These are phyloP conservation scores for Heritiera fomes DNA, from an alignment of 345 rosid species.

Conservation along the genomic window DNA sequence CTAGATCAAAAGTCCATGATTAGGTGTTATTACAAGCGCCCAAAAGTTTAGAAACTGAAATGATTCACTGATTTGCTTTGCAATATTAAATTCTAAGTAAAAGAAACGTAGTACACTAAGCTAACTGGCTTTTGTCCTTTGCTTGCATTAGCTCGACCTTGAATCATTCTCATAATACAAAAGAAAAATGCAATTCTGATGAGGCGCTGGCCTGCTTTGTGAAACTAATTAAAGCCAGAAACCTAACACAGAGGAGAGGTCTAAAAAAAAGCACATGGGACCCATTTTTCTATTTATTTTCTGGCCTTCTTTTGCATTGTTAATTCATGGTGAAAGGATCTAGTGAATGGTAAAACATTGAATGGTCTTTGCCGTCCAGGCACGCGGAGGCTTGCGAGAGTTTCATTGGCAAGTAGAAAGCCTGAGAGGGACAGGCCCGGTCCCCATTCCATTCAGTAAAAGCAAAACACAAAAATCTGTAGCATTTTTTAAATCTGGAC, in stretches of 20 bases:
- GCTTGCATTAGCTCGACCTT: not conserved
- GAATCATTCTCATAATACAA: not conserved
- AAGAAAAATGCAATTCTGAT: not conserved
- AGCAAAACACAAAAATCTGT: not conserved
- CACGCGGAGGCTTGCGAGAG: not conserved
- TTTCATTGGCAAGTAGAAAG: not conserved
- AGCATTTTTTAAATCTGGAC: not conserved
- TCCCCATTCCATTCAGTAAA: not conserved
- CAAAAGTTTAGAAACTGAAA: not conserved
- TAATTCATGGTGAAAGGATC: not conserved
- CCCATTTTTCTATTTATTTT: not conserved
- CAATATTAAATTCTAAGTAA: not conserved
- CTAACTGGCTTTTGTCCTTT: not conserved
- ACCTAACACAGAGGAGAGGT: not conserved
- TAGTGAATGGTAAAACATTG: no score
- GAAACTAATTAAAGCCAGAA: not conserved
- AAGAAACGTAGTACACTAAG: not conserved
- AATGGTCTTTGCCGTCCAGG: not conserved
- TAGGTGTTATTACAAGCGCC: not conserved
- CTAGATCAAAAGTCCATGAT: not conserved
- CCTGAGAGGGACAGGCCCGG: not conserved
- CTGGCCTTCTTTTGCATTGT: not conserved
- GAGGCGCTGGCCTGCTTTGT: not conserved
- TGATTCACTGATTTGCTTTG: not conserved
- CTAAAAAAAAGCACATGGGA: not conserved